These are phyloP conservation scores for Begonia loranthoides DNA, from an alignment of 306 rosid species.

Conservation along the genomic window DNA sequence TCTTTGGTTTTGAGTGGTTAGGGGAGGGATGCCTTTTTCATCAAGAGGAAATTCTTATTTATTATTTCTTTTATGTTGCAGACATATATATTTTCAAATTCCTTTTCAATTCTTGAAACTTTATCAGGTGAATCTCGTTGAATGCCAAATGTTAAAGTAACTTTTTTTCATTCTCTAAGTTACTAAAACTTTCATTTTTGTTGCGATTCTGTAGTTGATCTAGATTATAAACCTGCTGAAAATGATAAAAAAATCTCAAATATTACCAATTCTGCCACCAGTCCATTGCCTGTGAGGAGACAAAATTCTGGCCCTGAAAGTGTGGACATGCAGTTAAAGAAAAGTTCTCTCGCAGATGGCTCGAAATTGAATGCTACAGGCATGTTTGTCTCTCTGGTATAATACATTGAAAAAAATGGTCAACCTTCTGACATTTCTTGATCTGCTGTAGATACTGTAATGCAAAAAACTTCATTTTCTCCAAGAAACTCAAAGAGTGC, in stretches of 20 bases:
- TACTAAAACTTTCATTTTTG: conserved; percentile 10
- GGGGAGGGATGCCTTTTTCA: neutral
- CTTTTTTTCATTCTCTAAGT: conserved; percentile 7
- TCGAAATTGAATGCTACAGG: conserved; percentile 40
- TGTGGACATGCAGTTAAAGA: conserved; percentile 41
- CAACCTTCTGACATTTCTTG: conserved; percentile 26
- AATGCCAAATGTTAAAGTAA: conserved; percentile 14
- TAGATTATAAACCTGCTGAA: conserved; percentile 47
- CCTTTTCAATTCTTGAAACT: conserved; percentile 86
- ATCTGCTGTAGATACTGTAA: conserved; percentile 27
- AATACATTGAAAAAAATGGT: conserved; percentile 24
- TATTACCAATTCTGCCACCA: conserved; percentile 24
- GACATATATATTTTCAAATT: conserved; percentile 83
- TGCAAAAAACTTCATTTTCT: conserved; percentile 29
- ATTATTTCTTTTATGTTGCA: conserved; percentile 20
- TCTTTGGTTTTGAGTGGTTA: neutral
- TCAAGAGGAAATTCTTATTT: conserved; percentile 4
- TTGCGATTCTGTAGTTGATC: conserved; percentile 38
- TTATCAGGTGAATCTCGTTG: conserved; percentile 60
- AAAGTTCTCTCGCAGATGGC: conserved; percentile 34
- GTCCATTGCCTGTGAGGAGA: conserved; percentile 20
- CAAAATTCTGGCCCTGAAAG: conserved; percentile 34
- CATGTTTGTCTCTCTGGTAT: conserved; percentile 25
- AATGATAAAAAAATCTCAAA: conserved; percentile 41
- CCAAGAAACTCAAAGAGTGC: conserved; percentile 24